These are phyloP conservation scores for Cladosporium sp. DNA, from an alignment of 2,329 filamentous ascomycete genomes.

Conservation along the genomic window DNA sequence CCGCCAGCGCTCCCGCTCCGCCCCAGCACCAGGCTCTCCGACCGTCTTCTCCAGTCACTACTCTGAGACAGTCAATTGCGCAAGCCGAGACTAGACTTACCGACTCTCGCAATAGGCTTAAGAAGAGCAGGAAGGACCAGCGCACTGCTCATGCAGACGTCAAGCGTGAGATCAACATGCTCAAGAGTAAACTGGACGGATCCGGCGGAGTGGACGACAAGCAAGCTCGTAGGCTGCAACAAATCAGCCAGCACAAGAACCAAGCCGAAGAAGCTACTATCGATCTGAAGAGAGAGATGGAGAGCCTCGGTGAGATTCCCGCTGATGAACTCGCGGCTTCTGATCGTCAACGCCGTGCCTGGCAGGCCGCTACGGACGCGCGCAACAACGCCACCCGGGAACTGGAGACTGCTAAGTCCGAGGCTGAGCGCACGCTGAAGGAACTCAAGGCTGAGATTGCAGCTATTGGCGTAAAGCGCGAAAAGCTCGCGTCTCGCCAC, in stretches of 20 bases:
- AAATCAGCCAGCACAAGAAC: conserved; percentile 70
- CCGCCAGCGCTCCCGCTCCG: conserved; percentile 46
- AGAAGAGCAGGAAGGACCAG: conserved; percentile 70
- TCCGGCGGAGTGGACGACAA: conserved; percentile 72
- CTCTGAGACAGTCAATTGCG: conserved; percentile 70
- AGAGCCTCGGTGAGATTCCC: conserved; percentile 60
- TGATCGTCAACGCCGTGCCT: conserved; percentile 54
- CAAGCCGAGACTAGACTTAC: conserved; percentile 66
- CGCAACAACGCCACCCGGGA: conserved; percentile 50
- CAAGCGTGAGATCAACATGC: conserved; percentile 69
- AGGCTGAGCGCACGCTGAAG: conserved; percentile 60
- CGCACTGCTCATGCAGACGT: conserved; percentile 63
- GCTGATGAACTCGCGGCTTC: conserved; percentile 58
- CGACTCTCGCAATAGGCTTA: conserved; percentile 66
- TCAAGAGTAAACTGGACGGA: conserved; percentile 61
- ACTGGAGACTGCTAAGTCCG: conserved; percentile 59
- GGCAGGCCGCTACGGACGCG: conserved; percentile 51
- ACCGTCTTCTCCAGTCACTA: conserved; percentile 72
- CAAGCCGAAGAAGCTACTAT: conserved; percentile 62
- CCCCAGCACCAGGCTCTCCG: conserved; percentile 62
- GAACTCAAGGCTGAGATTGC: conserved; percentile 61
- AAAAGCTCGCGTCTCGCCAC: conserved; percentile 68
- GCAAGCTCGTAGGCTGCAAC: conserved; percentile 68
- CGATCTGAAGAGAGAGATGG: conserved; percentile 57
- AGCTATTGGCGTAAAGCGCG: conserved; percentile 62